These are phyloP conservation scores for Atractiella rhizophila DNA, from an alignment of 768 basidiomycete genomes.

Conservation along the genomic window DNA sequence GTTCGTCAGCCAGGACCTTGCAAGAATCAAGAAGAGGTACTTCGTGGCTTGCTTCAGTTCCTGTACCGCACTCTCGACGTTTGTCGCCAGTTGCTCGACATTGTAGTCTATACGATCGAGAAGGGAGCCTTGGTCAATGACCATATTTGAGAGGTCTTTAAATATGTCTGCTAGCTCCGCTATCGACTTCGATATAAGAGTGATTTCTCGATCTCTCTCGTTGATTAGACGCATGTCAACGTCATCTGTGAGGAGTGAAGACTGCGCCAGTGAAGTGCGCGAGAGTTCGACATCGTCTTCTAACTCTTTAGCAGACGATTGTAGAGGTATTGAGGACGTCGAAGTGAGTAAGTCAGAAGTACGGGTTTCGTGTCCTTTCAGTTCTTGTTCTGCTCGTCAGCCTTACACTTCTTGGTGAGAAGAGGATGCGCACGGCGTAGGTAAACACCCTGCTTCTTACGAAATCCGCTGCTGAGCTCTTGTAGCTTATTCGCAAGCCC, in stretches of 20 bases:
- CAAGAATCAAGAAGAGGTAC: slow-evolving; percentile 27
- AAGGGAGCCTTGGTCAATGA: slow-evolving; percentile 93
- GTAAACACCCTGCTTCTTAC: slow-evolving; percentile 94
- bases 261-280: no score
- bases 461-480: slow-evolving; percentile 66
- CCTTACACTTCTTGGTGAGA: not conserved
- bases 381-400: no score
- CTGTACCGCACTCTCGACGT: slow-evolving; percentile 56
- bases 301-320: no score
- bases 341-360: no score
- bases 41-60: slow-evolving; percentile 58
- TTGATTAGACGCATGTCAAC: no score
- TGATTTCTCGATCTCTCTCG: slow-evolving; percentile 42
- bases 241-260: no score
- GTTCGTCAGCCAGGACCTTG: no score
- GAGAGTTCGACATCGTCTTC: no score
- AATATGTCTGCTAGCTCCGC: slow-evolving; percentile 77
- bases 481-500: slow-evolving; percentile 90
- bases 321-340: no score
- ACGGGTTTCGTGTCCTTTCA: no score
- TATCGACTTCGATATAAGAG: slow-evolving; percentile 76
- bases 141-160: slow-evolving; percentile 72
- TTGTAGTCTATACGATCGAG: slow-evolving; percentile 94
- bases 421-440: slow-evolving; percentile 58
- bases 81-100: slow-evolving; percentile 65